Conservation (phyloP, 805 yeast genomes). For the Limtongozyma cylindracea region DNA sequence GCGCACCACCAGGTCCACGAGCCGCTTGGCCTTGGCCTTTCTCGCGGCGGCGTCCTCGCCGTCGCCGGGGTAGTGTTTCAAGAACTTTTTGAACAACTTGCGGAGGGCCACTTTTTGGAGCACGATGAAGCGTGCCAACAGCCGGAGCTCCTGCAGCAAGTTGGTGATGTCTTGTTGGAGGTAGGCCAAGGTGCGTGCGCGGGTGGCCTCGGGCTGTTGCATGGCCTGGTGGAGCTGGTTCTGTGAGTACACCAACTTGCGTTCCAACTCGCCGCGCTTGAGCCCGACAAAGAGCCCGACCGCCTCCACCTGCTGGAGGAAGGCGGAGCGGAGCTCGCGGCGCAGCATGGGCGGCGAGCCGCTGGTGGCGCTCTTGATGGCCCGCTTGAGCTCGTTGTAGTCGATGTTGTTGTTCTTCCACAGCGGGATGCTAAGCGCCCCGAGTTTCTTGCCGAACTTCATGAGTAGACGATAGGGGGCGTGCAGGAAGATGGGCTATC, state of each 20-base stretch:
- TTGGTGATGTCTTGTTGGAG: constrained; percentile 13
- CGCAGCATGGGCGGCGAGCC: too few species aligned
- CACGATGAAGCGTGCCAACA: constrained; percentile 41
- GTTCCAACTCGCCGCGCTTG: constrained; percentile 35
- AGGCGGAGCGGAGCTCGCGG: constrained; percentile 10
- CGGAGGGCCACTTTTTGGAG: constrained; percentile 53
- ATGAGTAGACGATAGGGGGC: too few species aligned
- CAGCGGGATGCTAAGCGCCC: constrained; percentile 58
- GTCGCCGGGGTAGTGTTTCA: constrained; percentile 14
- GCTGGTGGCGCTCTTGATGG: constrained; percentile 33
- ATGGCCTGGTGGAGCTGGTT: constrained; percentile 3
- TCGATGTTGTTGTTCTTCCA: constrained; percentile 73
- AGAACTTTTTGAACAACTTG: constrained; percentile 48
- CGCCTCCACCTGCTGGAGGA: constrained; percentile 33
- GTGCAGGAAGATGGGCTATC: too few species aligned
- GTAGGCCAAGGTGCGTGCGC: constrained; percentile 8
- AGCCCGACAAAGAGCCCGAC: constrained; percentile 37
- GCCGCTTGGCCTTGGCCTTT: too few species aligned
- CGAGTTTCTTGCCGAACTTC: constrained; percentile 72
- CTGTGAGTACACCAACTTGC: constrained; percentile 15
- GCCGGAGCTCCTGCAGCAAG: constrained; percentile 22
- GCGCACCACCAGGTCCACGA: too few species aligned
- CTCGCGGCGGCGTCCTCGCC: constrained; percentile 2
- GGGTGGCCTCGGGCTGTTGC: constrained; percentile 1
- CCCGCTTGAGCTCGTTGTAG: constrained; percentile 49